phyloP scores from a whole-genome alignment of 2,329 filamentous ascomycete species.

The Coniella vitis region DNA sequence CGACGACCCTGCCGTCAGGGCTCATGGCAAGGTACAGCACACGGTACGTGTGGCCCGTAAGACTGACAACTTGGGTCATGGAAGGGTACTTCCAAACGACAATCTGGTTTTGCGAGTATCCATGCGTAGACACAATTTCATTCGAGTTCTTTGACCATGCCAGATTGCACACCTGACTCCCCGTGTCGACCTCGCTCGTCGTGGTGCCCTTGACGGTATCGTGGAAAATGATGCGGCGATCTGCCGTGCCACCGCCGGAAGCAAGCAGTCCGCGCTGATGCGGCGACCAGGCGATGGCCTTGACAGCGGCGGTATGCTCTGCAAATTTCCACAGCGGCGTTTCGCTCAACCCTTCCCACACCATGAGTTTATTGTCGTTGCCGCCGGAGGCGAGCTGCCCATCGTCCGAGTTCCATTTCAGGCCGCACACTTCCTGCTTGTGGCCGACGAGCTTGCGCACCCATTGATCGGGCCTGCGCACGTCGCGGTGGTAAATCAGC shows the following conservation, averaged over 20 bases:
- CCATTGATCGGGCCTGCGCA: conserved; percentile 87
- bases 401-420: conserved; percentile 96
- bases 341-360: conserved; percentile 95
- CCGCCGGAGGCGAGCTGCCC: conserved; percentile 91
- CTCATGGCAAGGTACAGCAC: conserved; percentile 97
- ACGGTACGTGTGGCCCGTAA: conserved; percentile 94
- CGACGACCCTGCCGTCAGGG: conserved; percentile 86
- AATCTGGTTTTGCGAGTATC: conserved; percentile 97
- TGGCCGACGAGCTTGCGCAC: conserved; percentile 82
- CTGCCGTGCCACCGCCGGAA: conserved; percentile 90
- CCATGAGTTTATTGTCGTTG: conserved; percentile 98
- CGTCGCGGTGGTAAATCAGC: conserved; percentile 90
- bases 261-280: conserved; percentile 93
- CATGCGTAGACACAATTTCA: conserved; percentile 94
- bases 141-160: conserved; percentile 97
- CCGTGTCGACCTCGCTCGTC: conserved; percentile 88
- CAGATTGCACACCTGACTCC: conserved; percentile 97
- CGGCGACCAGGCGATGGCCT: conserved; percentile 96
- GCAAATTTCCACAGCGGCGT: conserved; percentile 90
- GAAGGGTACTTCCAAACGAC: conserved; percentile 99
- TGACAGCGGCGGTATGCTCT: conserved; percentile 92
- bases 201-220: conserved; percentile 79
- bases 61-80: conserved; percentile 92
- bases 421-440: conserved; percentile 94
- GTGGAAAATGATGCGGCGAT: conserved; percentile 96